Conservation (phyloP, 352 stramenopile species). For the Pythium phragmitis region DNA sequence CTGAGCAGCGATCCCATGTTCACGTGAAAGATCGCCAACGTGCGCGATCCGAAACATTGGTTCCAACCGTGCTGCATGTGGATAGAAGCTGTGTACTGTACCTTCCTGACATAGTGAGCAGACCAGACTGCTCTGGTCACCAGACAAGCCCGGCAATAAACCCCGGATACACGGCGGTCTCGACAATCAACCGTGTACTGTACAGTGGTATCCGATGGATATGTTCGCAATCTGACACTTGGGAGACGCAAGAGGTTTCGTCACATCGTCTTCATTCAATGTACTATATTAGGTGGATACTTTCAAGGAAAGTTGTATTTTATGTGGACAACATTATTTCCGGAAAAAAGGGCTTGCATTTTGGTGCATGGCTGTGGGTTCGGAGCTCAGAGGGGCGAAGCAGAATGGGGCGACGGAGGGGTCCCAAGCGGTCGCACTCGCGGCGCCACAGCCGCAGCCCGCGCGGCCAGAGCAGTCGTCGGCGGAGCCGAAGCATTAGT, state of each 20-base stretch:
- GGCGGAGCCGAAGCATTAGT: conserved; percentile 20
- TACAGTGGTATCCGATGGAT: not conserved
- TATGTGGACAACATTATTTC: not conserved
- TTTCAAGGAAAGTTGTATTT: too few species aligned
- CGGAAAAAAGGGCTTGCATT: not conserved
- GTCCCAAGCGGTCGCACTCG: conserved; percentile 12
- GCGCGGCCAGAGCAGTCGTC: conserved; percentile 9
- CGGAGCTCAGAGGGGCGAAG: not conserved
- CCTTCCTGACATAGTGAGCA: too few species aligned
- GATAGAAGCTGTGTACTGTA: too few species aligned
- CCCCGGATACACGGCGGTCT: not conserved
- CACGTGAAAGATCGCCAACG: too few species aligned
- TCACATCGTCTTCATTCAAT: not conserved
- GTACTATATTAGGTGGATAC: too few species aligned
- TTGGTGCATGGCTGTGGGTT: not conserved
- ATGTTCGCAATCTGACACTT: too few species aligned
- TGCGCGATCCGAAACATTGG: too few species aligned
- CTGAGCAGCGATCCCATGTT: too few species aligned
- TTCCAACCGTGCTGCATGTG: not conserved
- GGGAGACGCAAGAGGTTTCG: not conserved
- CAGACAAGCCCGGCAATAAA: too few species aligned
- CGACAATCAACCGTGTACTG: conserved; percentile 4
- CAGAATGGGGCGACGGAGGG: conserved; percentile 14
- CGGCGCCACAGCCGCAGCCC: conserved; percentile 22
- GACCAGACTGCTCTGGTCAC: not conserved